phyloP scores from a whole-genome alignment of 1,284 basidiomycete species.

The Apiotrichum domesticum region DNA sequence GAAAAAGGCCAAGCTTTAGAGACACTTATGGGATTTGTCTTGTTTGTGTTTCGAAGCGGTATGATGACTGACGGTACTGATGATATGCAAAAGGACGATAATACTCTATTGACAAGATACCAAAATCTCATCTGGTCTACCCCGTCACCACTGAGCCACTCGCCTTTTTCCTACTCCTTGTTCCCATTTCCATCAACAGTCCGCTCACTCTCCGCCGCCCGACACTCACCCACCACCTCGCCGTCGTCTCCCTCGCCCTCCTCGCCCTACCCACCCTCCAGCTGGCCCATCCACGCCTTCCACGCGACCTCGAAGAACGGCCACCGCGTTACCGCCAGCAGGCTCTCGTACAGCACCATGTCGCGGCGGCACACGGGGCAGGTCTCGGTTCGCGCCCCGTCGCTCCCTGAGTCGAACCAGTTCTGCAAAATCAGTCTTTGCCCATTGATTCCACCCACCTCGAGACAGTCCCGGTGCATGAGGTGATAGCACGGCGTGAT shows the following conservation, averaged over 20 bases:
- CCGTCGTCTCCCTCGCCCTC: background rate
- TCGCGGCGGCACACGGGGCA: constrained; percentile 1
- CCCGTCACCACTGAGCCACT: too few relatives aligned
- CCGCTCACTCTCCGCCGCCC: too few relatives aligned
- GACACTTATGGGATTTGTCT: too few relatives aligned
- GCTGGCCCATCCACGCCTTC: background rate
- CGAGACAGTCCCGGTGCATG: constrained; percentile 1
- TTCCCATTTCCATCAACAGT: too few relatives aligned
- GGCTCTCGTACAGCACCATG: background rate
- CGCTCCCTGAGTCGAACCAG: background rate
- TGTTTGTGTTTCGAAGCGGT: too few relatives aligned
- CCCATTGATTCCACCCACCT: background rate
- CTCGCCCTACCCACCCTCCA: background rate
- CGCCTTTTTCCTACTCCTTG: too few relatives aligned
- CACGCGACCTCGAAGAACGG: background rate
- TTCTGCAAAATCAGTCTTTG: background rate
- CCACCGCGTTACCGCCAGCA: background rate
- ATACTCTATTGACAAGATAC: too few relatives aligned
- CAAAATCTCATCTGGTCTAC: too few relatives aligned
- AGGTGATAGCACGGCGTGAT: constrained; percentile 2
- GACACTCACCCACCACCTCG: too few relatives aligned
- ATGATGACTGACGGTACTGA: too few relatives aligned
- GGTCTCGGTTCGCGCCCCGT: background rate
- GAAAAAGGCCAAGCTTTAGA: constrained; percentile 6
- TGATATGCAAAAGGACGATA: too few relatives aligned